Percentiles rank a stretch among this genome's conserved stretches.
Conservation (phyloP, 2,329 filamentous ascomycete species). For the Ophiostoma tasmaniense region DNA sequence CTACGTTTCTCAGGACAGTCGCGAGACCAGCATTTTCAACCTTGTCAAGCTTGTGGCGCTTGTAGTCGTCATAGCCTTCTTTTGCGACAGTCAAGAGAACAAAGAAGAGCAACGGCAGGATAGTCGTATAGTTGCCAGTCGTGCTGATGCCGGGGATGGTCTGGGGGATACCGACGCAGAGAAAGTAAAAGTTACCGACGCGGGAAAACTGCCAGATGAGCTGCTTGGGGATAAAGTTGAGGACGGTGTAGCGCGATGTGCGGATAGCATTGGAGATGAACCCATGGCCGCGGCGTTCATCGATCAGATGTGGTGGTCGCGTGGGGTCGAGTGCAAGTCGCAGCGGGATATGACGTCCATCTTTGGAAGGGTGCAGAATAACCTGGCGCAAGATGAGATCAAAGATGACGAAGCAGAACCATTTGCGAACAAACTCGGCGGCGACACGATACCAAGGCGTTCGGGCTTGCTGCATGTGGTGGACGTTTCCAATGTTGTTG, state of each 20-base stretch:
- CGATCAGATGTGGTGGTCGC: constrained; percentile 30
- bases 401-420: constrained; percentile 35
- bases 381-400: constrained; percentile 30
- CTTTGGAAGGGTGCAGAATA: constrained; percentile 22
- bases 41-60: constrained; percentile 70
- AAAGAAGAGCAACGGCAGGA: constrained; percentile 65
- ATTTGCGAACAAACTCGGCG: constrained; percentile 14
- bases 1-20: constrained; percentile 33
- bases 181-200: constrained; percentile 79
- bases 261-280: constrained; percentile 60
- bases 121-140: constrained; percentile 65
- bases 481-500: neutral
- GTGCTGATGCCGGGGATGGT: constrained; percentile 71
- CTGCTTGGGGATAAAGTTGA: constrained; percentile 79
- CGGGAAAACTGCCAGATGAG: constrained; percentile 79
- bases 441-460: neutral
- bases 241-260: constrained; percentile 73
- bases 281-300: constrained; percentile 43
- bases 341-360: constrained; percentile 26
- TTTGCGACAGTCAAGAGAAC: constrained; percentile 74
- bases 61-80: constrained; percentile 79
- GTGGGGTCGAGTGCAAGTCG: constrained; percentile 30
- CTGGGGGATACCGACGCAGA: constrained; percentile 75
- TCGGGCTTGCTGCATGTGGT: neutral
- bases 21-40: constrained; percentile 60